Conservation (phyloP, 208 protist species). For the Crithidia bombi region DNA sequence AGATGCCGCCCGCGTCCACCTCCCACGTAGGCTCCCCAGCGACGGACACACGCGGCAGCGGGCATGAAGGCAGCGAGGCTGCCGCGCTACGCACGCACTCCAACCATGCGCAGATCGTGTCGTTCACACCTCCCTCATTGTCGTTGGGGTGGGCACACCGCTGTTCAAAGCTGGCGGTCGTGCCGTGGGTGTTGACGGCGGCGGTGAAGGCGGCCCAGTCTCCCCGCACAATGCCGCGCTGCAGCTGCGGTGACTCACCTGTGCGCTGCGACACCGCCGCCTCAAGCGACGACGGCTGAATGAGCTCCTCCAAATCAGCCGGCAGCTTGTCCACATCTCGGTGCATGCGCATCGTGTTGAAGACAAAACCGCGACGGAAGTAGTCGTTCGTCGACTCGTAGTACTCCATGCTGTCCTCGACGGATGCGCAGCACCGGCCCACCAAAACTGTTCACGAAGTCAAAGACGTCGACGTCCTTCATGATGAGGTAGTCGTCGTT, state of each 20-base stretch:
- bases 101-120: slow-evolving; percentile 9
- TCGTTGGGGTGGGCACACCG: background rate
- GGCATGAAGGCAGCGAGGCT: background rate
- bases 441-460: slow-evolving; percentile 20
- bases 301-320: slow-evolving; percentile 5
- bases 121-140: too few relatives aligned
- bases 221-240: background rate
- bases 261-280: background rate
- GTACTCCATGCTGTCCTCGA: slow-evolving; percentile 20
- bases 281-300: background rate
- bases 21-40: slow-evolving; percentile 1
- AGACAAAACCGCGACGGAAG: slow-evolving; percentile 13
- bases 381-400: slow-evolving; percentile 18
- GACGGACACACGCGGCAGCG: slow-evolving; percentile 7
- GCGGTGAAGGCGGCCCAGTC: slow-evolving; percentile 15
- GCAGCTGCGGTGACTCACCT: background rate
- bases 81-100: background rate
- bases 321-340: slow-evolving; percentile 12
- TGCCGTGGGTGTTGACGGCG: background rate
- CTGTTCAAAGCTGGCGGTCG: background rate
- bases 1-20: slow-evolving; percentile 15
- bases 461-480: slow-evolving; percentile 22
- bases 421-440: slow-evolving; percentile 19
- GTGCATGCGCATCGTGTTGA: slow-evolving; percentile 21
- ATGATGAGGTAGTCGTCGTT: slow-evolving; percentile 33